Conservation (phyloP, 176 grass and related monocot species). For the Aegilops sharonensis region DNA sequence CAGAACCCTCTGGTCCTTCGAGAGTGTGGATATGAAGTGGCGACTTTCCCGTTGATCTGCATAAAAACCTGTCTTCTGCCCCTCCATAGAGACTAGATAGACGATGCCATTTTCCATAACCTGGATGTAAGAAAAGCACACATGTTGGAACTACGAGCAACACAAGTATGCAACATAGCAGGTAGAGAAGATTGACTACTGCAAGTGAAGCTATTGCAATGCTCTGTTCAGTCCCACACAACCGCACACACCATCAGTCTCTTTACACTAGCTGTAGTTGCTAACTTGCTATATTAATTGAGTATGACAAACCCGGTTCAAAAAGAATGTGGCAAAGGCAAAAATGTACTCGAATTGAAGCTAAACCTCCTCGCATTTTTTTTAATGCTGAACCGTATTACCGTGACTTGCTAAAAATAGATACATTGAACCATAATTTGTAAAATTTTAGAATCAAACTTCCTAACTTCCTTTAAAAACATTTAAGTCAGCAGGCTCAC, state of each 20-base stretch:
- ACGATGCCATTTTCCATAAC: constrained; percentile 79
- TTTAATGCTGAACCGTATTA: constrained; percentile 12
- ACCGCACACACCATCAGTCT: not conserved
- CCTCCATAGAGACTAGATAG: constrained; percentile 80
- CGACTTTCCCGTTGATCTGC: constrained; percentile 93
- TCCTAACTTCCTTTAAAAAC: not conserved
- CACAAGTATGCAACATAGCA: not conserved
- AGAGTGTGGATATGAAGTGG: constrained; percentile 65
- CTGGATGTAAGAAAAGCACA: constrained; percentile 36
- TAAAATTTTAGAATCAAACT: constrained; percentile 1
- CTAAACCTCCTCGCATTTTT: not conserved
- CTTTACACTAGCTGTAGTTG: constrained; percentile 6
- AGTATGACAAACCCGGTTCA: not conserved
- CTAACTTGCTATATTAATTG: not conserved
- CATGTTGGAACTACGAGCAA: not conserved
- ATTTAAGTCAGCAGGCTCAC: constrained; percentile 33
- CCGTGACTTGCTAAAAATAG: not conserved
- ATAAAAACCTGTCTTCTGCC: constrained; percentile 99
- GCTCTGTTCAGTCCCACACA: not conserved
- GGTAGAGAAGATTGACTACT: not conserved
- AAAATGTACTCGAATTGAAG: not conserved
- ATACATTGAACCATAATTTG: constrained; percentile 6
- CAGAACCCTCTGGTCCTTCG: constrained; percentile 66
- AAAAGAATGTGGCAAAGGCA: not conserved
- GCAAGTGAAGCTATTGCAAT: constrained; percentile 19